Conservation (phyloP, 2,329 filamentous ascomycete genomes). For the Gnomoniopsis smithogilvyi region DNA sequence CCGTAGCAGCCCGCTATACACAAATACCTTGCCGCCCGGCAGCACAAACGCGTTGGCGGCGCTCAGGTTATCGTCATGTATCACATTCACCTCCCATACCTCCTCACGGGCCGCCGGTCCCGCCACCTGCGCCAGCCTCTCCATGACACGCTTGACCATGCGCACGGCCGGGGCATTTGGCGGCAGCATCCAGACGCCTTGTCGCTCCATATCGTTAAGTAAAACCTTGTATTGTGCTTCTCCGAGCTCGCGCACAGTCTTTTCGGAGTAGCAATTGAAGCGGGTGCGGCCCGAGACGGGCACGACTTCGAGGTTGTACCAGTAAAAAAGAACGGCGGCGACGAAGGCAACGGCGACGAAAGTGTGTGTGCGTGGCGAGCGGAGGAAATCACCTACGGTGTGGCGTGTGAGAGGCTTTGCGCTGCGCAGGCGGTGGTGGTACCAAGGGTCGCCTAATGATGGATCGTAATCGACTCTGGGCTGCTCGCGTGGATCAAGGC, state of each 20-base stretch:
- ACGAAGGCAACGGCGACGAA: constrained; percentile 38
- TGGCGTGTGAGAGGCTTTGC: constrained; percentile 38
- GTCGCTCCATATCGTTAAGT: constrained; percentile 49
- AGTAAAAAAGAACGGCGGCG: constrained; percentile 58
- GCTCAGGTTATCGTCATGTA: constrained; percentile 51
- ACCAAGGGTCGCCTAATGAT: constrained; percentile 15
- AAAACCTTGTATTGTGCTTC: constrained; percentile 54
- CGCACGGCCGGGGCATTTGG: constrained; percentile 54
- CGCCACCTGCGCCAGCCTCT: constrained; percentile 63
- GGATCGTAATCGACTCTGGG: constrained; percentile 13
- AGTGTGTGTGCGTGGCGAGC: constrained; percentile 35
- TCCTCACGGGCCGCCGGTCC: constrained; percentile 25
- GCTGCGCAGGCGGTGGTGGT: constrained; percentile 23
- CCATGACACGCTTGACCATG: constrained; percentile 62
- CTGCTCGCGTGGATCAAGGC: constrained; percentile 5
- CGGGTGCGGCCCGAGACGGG: constrained; percentile 68
- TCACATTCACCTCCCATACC: constrained; percentile 72
- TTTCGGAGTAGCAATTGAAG: constrained; percentile 66
- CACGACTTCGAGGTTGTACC: constrained; percentile 67
- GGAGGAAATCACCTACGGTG: constrained; percentile 29
- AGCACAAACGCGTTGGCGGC: constrained; percentile 74
- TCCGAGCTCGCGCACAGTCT: constrained; percentile 51
- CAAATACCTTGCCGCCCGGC: constrained; percentile 77
- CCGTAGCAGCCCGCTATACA: constrained; percentile 70
- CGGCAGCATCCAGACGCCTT: constrained; percentile 53